Evolutionary conservation across 139 green algal species (phyloP), one percentile per base, ranked within the genome.

Genomic region (Eudorina sp.): DNA sequence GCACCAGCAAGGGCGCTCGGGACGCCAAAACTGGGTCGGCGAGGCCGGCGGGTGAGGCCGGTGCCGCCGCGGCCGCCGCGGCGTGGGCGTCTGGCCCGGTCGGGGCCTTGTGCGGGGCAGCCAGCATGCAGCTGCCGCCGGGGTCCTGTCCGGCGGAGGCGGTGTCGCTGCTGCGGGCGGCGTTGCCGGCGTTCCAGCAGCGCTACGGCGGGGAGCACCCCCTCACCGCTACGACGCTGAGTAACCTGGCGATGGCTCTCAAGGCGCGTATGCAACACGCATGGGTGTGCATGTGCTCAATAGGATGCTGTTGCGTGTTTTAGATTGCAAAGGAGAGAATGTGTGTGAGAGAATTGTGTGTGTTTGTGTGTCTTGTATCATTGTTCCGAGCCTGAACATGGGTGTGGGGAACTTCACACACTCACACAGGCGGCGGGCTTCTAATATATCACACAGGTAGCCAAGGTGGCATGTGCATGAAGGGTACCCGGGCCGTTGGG

Each of bases 221-320:
- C 31, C 36, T 79, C 29, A 68, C 34, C 34, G 82, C 64, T 9
- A 80, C 66, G 46, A 5, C 58, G 66, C 62, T 78, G 2, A 78
- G 62, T 62, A 76, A 86, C 80, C 60, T 77, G 80, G 60, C 80
- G 45, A 38, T 86, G 62, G 62, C 62, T 16, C 41, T 86, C 4
- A 86, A 86, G 64, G 79, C 75, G 41, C 3, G 78, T 66, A 13
- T 29, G n/a, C n/a, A n/a, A n/a, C n/a, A n/a, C n/a, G n/a, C n/a
- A n/a, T n/a, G n/a, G n/a, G n/a, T n/a, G n/a, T n/a, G n/a, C n/a
- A n/a, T n/a, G n/a, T n/a, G n/a, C n/a, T n/a, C n/a, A n/a, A n/a
- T n/a, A n/a, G n/a, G n/a, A n/a, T n/a, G n/a, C n/a, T n/a, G n/a
- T n/a, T n/a, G n/a, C n/a, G n/a, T n/a, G n/a, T n/a, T n/a, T n/a